phyloP scores from a whole-genome alignment of 495 filamentous ascomycete genomes.

The Trichoderma virens region DNA sequence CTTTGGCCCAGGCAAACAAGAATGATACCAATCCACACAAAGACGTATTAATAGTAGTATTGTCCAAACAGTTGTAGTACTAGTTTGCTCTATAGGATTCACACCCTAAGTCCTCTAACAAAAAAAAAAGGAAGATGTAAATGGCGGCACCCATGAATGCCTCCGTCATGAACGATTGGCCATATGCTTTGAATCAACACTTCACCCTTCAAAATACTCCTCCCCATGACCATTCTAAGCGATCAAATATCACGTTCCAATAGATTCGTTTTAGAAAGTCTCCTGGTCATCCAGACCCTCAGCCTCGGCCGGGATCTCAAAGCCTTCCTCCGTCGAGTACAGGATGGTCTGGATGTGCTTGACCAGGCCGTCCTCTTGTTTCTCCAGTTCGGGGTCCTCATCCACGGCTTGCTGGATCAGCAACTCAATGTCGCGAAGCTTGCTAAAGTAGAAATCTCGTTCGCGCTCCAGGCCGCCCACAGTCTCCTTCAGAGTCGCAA shows the following conservation, averaged over 20 bases:
- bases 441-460: conserved; percentile 98
- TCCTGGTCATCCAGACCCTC: conserved; percentile 62
- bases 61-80: conserved; percentile 3
- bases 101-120: not conserved
- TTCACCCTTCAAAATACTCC: conserved; percentile 2
- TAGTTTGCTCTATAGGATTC: conserved; percentile 9
- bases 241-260: not conserved
- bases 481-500: conserved; percentile 73
- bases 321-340: conserved; percentile 93
- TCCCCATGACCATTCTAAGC: conserved; percentile 4
- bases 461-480: conserved; percentile 85
- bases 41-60: conserved; percentile 5
- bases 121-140: conserved; percentile 1
- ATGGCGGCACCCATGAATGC: conserved; percentile 3
- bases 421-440: conserved; percentile 92
- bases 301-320: conserved; percentile 69
- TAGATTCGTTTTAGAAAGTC: conserved; percentile 52
- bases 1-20: not conserved
- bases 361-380: conserved; percentile 82
- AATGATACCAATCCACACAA: not conserved
- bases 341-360: conserved; percentile 93
- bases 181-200: conserved; percentile 16
- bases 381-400: conserved; percentile 80
- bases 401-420: conserved; percentile 88
- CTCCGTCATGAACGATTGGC: not conserved